Evolutionary conservation across 768 basidiomycete species (phyloP).

Genomic region (Terana coerulea): DNA sequence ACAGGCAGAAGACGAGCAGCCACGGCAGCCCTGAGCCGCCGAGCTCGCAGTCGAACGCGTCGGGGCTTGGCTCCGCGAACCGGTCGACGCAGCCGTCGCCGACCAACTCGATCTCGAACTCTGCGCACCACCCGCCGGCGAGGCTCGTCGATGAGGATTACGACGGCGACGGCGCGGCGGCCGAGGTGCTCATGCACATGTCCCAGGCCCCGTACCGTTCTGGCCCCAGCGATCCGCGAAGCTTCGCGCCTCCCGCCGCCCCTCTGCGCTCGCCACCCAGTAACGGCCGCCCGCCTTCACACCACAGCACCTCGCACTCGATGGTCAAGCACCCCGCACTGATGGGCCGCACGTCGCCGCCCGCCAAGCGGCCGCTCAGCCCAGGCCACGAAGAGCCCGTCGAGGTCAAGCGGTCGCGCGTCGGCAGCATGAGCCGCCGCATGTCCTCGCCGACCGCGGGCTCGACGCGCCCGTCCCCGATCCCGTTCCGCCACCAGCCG

Average conservation of each 20-base stretch:
- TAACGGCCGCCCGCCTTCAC: slow-evolving; percentile 10
- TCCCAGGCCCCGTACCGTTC: slow-evolving; percentile 17
- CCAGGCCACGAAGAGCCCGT: slow-evolving; percentile 57
- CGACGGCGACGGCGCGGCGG: slow-evolving; percentile 87
- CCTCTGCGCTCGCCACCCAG: slow-evolving; percentile 13
- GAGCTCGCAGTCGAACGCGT: slow-evolving; percentile 53
- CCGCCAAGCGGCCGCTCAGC: slow-evolving; percentile 66
- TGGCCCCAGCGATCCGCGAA: slow-evolving; percentile 17
- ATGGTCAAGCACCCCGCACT: slow-evolving; percentile 40
- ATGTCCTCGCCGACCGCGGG: slow-evolving; percentile 3
- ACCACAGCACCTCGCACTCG: slow-evolving; percentile 17
- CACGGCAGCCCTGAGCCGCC: slow-evolving; percentile 56
- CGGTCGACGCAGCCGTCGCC: slow-evolving; percentile 73
- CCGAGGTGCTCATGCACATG: slow-evolving; percentile 61
- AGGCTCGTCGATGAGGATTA: slow-evolving; percentile 89
- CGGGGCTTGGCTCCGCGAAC: slow-evolving; percentile 45
- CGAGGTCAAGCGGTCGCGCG: slow-evolving; percentile 59
- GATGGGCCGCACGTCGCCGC: slow-evolving; percentile 58
- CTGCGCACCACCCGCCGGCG: slow-evolving; percentile 54
- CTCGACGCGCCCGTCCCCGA: slow-evolving; percentile 65
- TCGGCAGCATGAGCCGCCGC: slow-evolving; percentile 36
- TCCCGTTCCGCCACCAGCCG: slow-evolving; percentile 70
- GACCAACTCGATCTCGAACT: slow-evolving; percentile 56
- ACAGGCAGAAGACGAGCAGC: slow-evolving; percentile 25
- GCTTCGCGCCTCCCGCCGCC: slow-evolving; percentile 13